Base-by-base conservation (phyloP, 345 rosid genomes). In the Murraya paniculata region DNA sequence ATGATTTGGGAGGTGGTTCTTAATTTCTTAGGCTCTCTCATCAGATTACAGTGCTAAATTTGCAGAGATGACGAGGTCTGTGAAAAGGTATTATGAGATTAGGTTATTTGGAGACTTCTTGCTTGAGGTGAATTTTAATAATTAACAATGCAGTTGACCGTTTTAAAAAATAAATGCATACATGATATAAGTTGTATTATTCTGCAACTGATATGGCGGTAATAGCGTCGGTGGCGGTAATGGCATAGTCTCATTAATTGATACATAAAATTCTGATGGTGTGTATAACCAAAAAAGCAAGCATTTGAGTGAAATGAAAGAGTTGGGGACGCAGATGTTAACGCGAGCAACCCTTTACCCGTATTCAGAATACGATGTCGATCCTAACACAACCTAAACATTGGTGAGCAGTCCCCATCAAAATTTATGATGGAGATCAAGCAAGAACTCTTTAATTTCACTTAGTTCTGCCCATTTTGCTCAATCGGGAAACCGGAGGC, bases 381-480 rank as follows among this genome's bases (percentile, higher is more conserved):
- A 77, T 85, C 81, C 83, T 77, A 77, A 74, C 83, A 60, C 73
- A 80, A 78, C 82, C 84, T 53, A 16, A 45, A 55, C 72, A 75
- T 72, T 68, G 92, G 91, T 86, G 73, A 70, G 58, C 58, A 53
- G 88, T 84, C 75, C 25, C 78, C 25, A 75, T 89, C 90, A 76
- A 2, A 27, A 6, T 56, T 61, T 13, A 48, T n/a, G 35, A 33
- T 4, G 18, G 39, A 78, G 53, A 76, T 60, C 65, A 68, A 64
- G 36, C 45, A 14, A 61, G 35, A 31, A 65, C 33, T 72, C 69
- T 72, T n/a, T 10, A 21, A n/a, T 56, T 72, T 33, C 22, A 72
- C 64, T 56, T 22, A 33, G 39, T n/a, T 33, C 62, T 57, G 19
- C 60, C 73, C 5, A 25, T 72, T 25, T 35, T 21, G 35, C 25